Conservation (phyloP, 2,329 filamentous ascomycete genomes). For the Tetracladium maxilliforme region DNA sequence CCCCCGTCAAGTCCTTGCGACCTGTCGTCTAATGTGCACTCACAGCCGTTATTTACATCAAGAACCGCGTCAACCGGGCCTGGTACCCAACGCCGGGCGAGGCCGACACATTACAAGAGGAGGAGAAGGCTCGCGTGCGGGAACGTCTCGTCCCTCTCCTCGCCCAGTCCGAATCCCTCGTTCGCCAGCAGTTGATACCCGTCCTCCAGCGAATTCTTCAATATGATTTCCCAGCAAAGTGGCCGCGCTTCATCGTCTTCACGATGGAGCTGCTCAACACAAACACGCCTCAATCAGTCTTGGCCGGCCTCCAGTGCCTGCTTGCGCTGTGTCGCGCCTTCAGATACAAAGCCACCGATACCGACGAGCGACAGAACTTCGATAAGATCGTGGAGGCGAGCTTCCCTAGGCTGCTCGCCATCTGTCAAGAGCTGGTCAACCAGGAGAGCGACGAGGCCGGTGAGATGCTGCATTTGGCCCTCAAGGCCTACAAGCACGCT, state of each 20-base stretch:
- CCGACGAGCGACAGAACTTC: slow-evolving; percentile 67
- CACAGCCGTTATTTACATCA: slow-evolving; percentile 88
- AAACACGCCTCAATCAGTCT: slow-evolving; percentile 74
- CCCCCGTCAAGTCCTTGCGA: slow-evolving; percentile 11
- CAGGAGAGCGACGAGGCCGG: slow-evolving; percentile 89
- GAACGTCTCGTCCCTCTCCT: slow-evolving; percentile 81
- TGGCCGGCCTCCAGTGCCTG: slow-evolving; percentile 86
- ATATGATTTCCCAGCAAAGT: slow-evolving; percentile 85
- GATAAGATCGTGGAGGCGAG: slow-evolving; percentile 86
- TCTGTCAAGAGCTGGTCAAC: slow-evolving; percentile 78
- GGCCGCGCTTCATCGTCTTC: slow-evolving; percentile 89
- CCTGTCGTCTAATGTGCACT: slow-evolving; percentile 13
- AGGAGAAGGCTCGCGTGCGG: slow-evolving; percentile 77
- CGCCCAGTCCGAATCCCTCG: slow-evolving; percentile 62
- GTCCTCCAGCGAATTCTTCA: slow-evolving; percentile 92
- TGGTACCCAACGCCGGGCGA: slow-evolving; percentile 71
- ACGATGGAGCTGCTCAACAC: slow-evolving; percentile 79
- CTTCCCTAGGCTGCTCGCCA: slow-evolving; percentile 74
- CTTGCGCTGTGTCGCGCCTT: slow-evolving; percentile 92
- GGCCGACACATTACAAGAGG: slow-evolving; percentile 66
- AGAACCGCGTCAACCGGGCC: slow-evolving; percentile 88
- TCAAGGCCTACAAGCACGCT: slow-evolving; percentile 97
- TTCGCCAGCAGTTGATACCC: slow-evolving; percentile 86
- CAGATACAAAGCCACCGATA: slow-evolving; percentile 73
- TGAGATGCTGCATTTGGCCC: slow-evolving; percentile 87